These are phyloP conservation scores for Lippia alba DNA, from an alignment of 305 asterid genomes.

Conservation along the genomic window DNA sequence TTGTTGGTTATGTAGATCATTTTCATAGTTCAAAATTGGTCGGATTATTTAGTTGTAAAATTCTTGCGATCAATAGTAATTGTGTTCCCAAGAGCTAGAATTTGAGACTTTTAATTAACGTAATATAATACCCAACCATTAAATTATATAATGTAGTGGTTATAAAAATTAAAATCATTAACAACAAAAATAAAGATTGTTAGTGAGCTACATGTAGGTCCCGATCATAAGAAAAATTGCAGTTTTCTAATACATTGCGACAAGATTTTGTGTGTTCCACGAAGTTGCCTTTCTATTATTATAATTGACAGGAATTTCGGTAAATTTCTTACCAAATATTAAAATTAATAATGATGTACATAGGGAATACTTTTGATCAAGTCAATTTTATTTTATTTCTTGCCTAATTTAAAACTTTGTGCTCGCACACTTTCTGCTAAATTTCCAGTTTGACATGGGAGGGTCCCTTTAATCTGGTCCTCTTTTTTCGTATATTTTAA, in stretches of 20 bases:
- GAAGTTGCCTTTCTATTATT: neutral
- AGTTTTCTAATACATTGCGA: neutral
- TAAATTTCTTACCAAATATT: neutral
- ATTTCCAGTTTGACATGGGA: constrained; percentile 4
- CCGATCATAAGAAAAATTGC: too few species aligned
- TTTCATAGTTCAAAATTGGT: too few species aligned
- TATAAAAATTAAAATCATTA: too few species aligned
- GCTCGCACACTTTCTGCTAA: constrained; percentile 20
- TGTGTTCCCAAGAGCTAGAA: too few species aligned
- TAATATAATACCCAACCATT: too few species aligned
- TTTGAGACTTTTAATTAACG: too few species aligned
- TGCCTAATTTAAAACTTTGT: neutral
- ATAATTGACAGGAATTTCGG: neutral
- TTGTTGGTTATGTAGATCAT: too few species aligned
- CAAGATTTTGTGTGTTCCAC: neutral
- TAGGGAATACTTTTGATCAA: neutral
- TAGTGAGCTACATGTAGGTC: too few species aligned
- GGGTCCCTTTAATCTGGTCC: constrained; percentile 21
- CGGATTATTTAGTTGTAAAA: too few species aligned
- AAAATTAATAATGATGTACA: neutral
- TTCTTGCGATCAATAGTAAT: too few species aligned
- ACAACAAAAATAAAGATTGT: too few species aligned
- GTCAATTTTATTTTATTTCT: neutral
- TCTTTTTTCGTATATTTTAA: neutral
- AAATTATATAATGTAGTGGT: too few species aligned